Evolutionary conservation across 768 basidiomycete species (phyloP).

Genomic region (Tricholoma hemisulphureum): DNA sequence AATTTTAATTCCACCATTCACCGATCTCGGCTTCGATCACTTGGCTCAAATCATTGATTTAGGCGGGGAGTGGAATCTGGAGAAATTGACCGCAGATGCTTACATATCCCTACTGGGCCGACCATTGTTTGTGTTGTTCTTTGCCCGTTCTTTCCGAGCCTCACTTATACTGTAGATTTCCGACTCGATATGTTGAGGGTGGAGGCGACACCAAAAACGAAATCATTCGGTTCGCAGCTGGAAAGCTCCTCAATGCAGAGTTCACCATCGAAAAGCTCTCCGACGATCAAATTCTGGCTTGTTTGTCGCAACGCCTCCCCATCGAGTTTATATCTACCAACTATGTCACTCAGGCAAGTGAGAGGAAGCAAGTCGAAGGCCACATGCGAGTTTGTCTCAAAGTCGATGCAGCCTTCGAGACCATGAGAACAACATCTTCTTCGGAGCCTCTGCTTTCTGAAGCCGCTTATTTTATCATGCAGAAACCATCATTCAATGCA

Average conservation of each 20-base stretch:
- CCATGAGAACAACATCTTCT: conserved; percentile 23
- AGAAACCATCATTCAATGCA: conserved; percentile 6
- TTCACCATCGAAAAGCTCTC: background rate
- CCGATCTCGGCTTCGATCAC: background rate
- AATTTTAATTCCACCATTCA: background rate
- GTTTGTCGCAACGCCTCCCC: background rate
- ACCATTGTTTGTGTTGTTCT: background rate
- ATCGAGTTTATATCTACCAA: background rate
- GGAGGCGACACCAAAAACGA: background rate
- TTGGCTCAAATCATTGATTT: background rate
- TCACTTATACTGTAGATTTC: background rate
- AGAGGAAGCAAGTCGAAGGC: background rate
- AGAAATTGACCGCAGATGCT: background rate
- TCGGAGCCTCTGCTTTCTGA: conserved; percentile 31
- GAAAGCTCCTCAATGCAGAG: background rate
- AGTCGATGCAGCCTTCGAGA: conserved; percentile 3
- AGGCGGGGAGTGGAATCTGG: background rate
- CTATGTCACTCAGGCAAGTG: background rate
- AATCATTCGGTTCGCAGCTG: background rate
- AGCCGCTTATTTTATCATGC: conserved; percentile 24
- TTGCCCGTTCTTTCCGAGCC: background rate
- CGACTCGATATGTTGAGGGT: background rate
- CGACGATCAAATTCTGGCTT: background rate
- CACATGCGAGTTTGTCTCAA: background rate
- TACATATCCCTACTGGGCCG: background rate